Conservation (phyloP, 148 eudicot genomes). For the Oxyria digyna region DNA sequence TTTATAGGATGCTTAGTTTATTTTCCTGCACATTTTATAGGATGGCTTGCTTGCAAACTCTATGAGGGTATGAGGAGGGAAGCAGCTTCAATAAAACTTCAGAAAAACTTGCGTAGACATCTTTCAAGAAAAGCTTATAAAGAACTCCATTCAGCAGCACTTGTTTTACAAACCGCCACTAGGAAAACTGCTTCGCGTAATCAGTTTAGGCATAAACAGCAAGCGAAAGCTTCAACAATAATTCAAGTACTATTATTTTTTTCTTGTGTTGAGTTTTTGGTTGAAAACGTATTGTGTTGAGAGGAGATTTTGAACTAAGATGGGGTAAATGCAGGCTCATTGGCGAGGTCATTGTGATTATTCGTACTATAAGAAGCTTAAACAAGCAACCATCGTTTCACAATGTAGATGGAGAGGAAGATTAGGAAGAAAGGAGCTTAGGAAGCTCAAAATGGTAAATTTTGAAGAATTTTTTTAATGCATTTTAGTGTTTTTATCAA, state of each 20-base stretch:
- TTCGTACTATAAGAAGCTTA: slow-evolving; percentile 64
- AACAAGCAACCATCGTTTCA: slow-evolving; percentile 39
- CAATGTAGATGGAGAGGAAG: slow-evolving; percentile 88
- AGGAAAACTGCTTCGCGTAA: slow-evolving; percentile 60
- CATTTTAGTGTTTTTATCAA: not conserved
- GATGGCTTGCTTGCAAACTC: slow-evolving; percentile 54
- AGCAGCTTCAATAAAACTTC: slow-evolving; percentile 69
- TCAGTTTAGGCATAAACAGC: slow-evolving; percentile 54
- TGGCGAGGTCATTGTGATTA: slow-evolving; percentile 60
- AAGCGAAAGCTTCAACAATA: slow-evolving; percentile 44
- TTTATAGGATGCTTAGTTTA: slow-evolving; percentile 5
- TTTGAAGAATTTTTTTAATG: not conserved
- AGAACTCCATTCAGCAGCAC: slow-evolving; percentile 33
- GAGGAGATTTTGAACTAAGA: slow-evolving; percentile 8
- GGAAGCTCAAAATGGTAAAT: slow-evolving; percentile 67
- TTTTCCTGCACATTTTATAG: slow-evolving; percentile 23
- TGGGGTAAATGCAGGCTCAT: slow-evolving; percentile 39
- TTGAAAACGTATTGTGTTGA: not conserved
- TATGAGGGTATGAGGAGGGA: slow-evolving; percentile 49
- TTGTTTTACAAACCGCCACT: slow-evolving; percentile 59
- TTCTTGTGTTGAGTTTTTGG: not conserved
- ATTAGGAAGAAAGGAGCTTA: slow-evolving; percentile 62
- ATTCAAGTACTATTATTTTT: slow-evolving; percentile 43
- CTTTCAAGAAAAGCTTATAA: slow-evolving; percentile 42
- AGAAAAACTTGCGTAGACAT: slow-evolving; percentile 63